These are phyloP conservation scores for Harrya chromipes DNA, from an alignment of 768 basidiomycete genomes.

Conservation along the genomic window DNA sequence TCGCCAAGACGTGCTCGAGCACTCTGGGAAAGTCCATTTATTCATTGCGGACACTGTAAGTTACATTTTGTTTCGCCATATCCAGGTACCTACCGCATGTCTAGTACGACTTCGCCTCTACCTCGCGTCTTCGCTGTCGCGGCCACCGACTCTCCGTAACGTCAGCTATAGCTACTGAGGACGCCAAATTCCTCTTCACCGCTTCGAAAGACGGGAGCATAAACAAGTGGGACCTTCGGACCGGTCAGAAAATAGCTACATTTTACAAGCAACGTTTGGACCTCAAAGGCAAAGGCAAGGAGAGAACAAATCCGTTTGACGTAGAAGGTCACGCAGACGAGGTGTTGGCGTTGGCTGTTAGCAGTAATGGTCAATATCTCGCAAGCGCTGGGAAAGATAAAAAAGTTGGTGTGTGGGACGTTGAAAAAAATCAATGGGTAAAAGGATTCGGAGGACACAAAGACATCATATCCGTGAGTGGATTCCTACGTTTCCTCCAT, in stretches of 20 bases:
- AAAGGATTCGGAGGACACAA: conserved; percentile 79
- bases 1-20: conserved; percentile 88
- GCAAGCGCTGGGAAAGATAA: conserved; percentile 87
- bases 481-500: conserved; percentile 38
- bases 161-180: conserved; percentile 72
- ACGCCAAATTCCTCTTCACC: conserved; percentile 76
- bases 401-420: conserved; percentile 84
- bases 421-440: conserved; percentile 69
- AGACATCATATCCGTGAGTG: conserved; percentile 63
- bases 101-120: conserved; percentile 54
- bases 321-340: conserved; percentile 83
- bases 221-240: conserved; percentile 75
- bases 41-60: conserved; percentile 74
- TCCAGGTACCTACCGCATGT: neutral
- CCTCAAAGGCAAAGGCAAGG: conserved; percentile 54
- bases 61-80: conserved; percentile 5
- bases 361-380: conserved; percentile 79
- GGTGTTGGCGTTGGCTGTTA: conserved; percentile 79
- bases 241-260: conserved; percentile 55
- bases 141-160: conserved; percentile 82
- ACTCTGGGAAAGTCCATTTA: conserved; percentile 83
- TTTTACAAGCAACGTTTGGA: conserved; percentile 58
- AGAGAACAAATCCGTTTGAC: conserved; percentile 45
- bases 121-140: conserved; percentile 53
- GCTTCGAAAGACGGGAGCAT: conserved; percentile 90